Conservation (phyloP, 305 asterid genomes). For the Salvia sclarea region DNA sequence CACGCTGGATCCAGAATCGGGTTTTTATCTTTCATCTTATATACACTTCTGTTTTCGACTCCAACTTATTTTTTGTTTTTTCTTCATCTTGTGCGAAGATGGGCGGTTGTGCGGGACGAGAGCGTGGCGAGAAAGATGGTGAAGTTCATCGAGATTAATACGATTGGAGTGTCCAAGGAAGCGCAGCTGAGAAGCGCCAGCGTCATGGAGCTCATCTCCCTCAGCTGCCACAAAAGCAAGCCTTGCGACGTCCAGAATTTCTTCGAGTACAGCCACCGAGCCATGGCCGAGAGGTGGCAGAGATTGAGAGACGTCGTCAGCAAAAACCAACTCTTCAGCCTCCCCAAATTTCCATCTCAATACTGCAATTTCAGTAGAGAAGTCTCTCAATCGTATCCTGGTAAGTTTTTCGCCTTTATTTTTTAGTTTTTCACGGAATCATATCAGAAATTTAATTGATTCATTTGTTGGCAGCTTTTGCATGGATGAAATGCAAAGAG, state of each 20-base stretch:
- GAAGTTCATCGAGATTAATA: constrained; percentile 59
- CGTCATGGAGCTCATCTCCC: constrained; percentile 51
- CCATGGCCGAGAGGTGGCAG: constrained; percentile 63
- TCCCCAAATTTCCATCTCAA: constrained; percentile 50
- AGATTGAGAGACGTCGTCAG: constrained; percentile 40
- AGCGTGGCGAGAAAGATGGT: constrained; percentile 66
- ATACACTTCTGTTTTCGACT: too few species aligned
- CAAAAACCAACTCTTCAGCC: constrained; percentile 32
- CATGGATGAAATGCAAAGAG: constrained; percentile 70
- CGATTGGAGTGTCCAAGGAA: constrained; percentile 88
- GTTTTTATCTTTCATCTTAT: constrained; percentile 30
- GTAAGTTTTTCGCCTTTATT: constrained; percentile 28
- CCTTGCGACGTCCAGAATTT: constrained; percentile 41
- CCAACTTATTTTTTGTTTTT: neutral
- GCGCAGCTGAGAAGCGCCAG: constrained; percentile 79
- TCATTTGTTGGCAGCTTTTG: constrained; percentile 58
- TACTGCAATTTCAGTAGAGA: constrained; percentile 53
- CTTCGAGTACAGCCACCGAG: constrained; percentile 45
- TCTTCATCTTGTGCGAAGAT: constrained; percentile 37
- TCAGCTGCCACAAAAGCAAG: constrained; percentile 46
- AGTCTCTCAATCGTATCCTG: constrained; percentile 52
- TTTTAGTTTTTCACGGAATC: too few species aligned
- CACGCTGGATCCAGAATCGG: constrained; percentile 91
- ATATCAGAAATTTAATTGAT: neutral
- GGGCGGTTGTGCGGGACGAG: constrained; percentile 72